Percentiles rank a stretch among this genome's conserved stretches.
These are phyloP conservation scores for Ligustrum vulgare DNA, from an alignment of 257 asterid species.

Conservation along the genomic window DNA sequence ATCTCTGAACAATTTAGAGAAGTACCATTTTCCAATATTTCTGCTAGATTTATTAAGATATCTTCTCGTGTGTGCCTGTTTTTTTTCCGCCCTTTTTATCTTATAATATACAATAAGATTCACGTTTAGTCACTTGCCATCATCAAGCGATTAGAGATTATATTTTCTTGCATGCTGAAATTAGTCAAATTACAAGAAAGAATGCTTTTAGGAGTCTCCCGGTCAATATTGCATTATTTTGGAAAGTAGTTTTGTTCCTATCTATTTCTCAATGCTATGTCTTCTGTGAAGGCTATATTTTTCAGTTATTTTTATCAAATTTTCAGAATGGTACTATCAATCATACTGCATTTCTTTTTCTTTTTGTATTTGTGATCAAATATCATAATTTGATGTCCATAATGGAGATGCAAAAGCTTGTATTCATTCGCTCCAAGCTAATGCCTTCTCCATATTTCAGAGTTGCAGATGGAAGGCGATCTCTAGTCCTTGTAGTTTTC, in stretches of 20 bases:
- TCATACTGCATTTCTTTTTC: neutral
- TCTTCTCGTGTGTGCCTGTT: neutral
- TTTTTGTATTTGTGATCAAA: neutral
- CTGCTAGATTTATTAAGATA: neutral
- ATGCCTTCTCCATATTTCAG: slow-evolving; percentile 43
- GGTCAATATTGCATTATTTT: neutral
- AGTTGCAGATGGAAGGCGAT: slow-evolving; percentile 80
- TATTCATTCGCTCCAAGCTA: neutral
- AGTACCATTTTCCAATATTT: slow-evolving; percentile 39
- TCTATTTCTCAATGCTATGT: neutral
- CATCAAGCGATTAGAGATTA: neutral
- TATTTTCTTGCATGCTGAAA: neutral
- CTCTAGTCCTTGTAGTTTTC: slow-evolving; percentile 88
- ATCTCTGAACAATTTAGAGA: slow-evolving; percentile 55
- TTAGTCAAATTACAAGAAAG: neutral
- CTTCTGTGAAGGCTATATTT: neutral
- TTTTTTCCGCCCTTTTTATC: neutral
- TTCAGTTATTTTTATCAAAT: neutral
- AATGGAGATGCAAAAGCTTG: neutral
- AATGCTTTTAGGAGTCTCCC: neutral
- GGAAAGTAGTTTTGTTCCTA: neutral
- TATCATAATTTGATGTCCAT: neutral
- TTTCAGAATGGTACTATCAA: neutral
- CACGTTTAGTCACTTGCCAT: neutral
- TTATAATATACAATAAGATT: neutral